Evolutionary conservation across 495 filamentous ascomycete species (phyloP).

Genomic region (Halenospora varia): DNA sequence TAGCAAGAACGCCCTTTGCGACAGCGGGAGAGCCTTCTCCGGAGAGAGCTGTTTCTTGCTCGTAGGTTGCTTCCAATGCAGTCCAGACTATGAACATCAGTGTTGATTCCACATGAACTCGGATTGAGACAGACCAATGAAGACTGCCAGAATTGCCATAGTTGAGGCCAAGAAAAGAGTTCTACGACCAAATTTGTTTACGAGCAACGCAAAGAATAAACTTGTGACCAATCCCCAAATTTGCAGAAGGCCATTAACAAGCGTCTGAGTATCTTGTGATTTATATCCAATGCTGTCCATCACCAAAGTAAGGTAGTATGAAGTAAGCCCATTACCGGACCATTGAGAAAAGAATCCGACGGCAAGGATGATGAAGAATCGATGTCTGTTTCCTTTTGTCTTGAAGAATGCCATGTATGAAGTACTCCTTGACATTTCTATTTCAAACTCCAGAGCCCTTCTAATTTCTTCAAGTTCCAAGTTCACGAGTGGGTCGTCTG

Average conservation of each 20-base stretch:
- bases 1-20: constrained; percentile 48
- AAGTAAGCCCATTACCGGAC: constrained; percentile 63
- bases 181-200: constrained; percentile 58
- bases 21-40: constrained; percentile 34
- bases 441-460: constrained; percentile 6
- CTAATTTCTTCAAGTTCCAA: constrained; percentile 54
- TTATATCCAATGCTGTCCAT: constrained; percentile 54
- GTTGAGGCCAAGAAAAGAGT: constrained; percentile 54
- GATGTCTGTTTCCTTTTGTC: constrained; percentile 65
- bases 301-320: constrained; percentile 58
- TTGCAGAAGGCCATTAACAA: constrained; percentile 11
- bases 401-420: constrained; percentile 54
- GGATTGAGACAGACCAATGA: constrained; percentile 44
- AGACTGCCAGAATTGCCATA: constrained; percentile 54
- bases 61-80: constrained; percentile 26
- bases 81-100: constrained; percentile 15
- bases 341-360: constrained; percentile 64
- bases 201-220: constrained; percentile 49
- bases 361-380: constrained; percentile 51
- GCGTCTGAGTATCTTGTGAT: constrained; percentile 41
- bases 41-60: constrained; percentile 37
- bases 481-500: constrained; percentile 48
- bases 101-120: no score
- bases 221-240: constrained; percentile 52
- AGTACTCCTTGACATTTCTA: constrained; percentile 1